A percentile compares a stretch with the other conserved stretches of the same genome.
These are phyloP conservation scores for Amanita exitialis DNA, from an alignment of 768 basidiomycete genomes.

Conservation along the genomic window DNA sequence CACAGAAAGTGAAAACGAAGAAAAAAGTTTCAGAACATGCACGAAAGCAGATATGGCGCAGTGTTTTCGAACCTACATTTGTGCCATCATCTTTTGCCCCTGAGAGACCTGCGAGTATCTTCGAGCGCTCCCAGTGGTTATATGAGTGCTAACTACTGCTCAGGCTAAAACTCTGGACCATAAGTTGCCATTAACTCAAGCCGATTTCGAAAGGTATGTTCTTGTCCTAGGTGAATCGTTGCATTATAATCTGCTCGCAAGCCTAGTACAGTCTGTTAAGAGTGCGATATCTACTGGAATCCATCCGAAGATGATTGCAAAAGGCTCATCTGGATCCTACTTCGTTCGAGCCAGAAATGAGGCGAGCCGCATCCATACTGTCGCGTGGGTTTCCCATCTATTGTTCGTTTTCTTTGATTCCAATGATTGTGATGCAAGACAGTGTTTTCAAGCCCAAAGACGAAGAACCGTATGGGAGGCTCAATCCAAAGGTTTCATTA, in stretches of 20 bases:
- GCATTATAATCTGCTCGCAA: slow-evolving; percentile 16
- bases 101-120: slow-evolving; percentile 26
- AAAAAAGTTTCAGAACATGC: slow-evolving; percentile 61
- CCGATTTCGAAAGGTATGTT: slow-evolving; percentile 60
- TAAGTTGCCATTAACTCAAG: slow-evolving; percentile 63
- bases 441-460: slow-evolving; percentile 92
- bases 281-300: slow-evolving; percentile 66
- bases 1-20: slow-evolving; percentile 76
- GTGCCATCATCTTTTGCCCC: slow-evolving; percentile 20
- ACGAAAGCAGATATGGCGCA: slow-evolving; percentile 67
- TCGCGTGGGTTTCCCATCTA: slow-evolving; percentile 47
- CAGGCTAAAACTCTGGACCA: slow-evolving; percentile 79
- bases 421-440: neutral
- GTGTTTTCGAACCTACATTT: slow-evolving; percentile 65
- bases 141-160: neutral
- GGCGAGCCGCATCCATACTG: slow-evolving; percentile 56
- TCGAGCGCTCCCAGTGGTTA: slow-evolving; percentile 5
- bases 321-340: slow-evolving; percentile 86
- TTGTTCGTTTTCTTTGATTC: neutral
- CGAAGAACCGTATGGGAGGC: slow-evolving; percentile 79
- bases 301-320: slow-evolving; percentile 85
- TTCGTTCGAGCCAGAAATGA: slow-evolving; percentile 82
- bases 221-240: neutral
- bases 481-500: slow-evolving; percentile 67
- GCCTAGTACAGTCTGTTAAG: slow-evolving; percentile 54